Evolutionary conservation across 1,284 basidiomycete genomes (phyloP), one percentile per base, ranked within the genome.

Genomic region (Termitomyces sp.): DNA sequence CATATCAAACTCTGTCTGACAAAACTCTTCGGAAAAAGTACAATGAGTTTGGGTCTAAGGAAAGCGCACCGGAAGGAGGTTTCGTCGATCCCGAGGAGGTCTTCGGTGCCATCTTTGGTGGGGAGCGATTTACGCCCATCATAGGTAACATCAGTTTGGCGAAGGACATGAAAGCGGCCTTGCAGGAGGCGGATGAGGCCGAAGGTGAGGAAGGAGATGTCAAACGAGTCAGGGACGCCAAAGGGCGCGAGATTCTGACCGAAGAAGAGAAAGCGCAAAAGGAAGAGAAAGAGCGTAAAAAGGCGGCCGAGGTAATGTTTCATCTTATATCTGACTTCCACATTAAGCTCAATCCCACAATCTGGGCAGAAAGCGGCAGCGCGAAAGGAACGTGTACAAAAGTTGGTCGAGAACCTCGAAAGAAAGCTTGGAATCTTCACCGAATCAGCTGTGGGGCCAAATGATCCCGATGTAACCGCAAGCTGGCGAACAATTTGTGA

Each of bases 101-200:
- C 41, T 98, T 99, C 69, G 86, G 90, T 1, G 90, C 89, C 24
- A 91, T 98, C 66, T 98, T 98, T 65, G 94, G 92, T 49, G 92
- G 92, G 0, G 90, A 92, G 44, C 74, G 87, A 13, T 94, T 94
- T 68, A 71, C 85, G 43, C 86, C 90, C 1, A 90, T 94, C 65
- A 93, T 93, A 62, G 90, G 90, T 9, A 79, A 86, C 52, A 88
- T 92, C 62, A 90, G 87, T 53, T 75, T 94, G 62, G 95, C 94
- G 33, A 84, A 84, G 63, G 96, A 99, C 65, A 98, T 99, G 97
- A 99, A 99, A 75, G 84, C 93, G 5, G 95, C 94, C 5, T 76
- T 99, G 66, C 95, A 99, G 67, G 91, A 96, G 65, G 94, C 92
- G 15, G 90, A 90, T 49, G 86, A 89, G 53, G 84, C 81, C 9